phyloP scores from a whole-genome alignment of 2,329 filamentous ascomycete genomes.

The Ophiostoma angusticollis region DNA sequence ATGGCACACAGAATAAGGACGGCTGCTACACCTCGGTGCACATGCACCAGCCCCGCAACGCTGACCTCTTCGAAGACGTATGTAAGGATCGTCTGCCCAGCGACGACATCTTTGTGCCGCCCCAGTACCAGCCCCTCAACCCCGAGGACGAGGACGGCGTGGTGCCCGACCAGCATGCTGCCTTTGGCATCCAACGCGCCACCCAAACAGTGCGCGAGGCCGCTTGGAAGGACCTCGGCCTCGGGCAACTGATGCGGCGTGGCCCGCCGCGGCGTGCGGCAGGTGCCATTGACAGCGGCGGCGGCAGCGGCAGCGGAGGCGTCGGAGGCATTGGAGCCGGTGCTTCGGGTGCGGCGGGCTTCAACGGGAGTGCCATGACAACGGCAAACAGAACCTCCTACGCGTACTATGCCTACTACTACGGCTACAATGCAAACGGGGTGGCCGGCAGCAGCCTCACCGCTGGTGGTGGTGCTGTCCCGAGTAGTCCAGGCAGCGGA shows the following conservation, averaged over 20 bases:
- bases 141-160: conserved; percentile 83
- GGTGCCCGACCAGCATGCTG: conserved; percentile 76
- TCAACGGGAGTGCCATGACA: background rate
- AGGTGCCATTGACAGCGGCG: conserved; percentile 5
- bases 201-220: conserved; percentile 59
- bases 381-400: conserved; percentile 22
- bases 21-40: conserved; percentile 63
- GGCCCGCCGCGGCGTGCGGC: conserved; percentile 30
- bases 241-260: conserved; percentile 56
- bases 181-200: conserved; percentile 72
- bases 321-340: conserved; percentile 1
- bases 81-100: conserved; percentile 56
- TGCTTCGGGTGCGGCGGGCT: conserved; percentile 17
- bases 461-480: background rate
- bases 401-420: conserved; percentile 18
- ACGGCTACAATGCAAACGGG: conserved; percentile 12
- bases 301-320: background rate
- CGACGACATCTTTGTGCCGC: conserved; percentile 73
- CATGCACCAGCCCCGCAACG: conserved; percentile 57
- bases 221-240: conserved; percentile 66
- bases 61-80: conserved; percentile 68
- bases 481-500: conserved; percentile 3
- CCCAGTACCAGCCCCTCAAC: conserved; percentile 68
- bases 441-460: background rate
- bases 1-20: conserved; percentile 57